Base-by-base conservation (phyloP, 2,329 filamentous ascomycete species). In the Botrytis squamosa region DNA sequence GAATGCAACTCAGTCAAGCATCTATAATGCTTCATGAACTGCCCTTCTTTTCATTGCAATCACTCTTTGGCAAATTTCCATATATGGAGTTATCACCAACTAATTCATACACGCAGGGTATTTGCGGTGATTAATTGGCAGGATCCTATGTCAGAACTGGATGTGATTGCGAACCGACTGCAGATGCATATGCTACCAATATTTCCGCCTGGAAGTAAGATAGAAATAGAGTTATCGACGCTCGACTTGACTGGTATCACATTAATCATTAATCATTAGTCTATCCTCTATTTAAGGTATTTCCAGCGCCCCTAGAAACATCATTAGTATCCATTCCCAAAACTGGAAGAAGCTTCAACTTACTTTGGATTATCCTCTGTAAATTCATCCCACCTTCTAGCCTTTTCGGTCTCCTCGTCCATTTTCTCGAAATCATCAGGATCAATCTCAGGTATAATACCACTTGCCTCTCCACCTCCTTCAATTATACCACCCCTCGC, bases 311-410 rank as follows among this genome's bases (percentile, higher is more conserved):
- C 81, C 82, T 83, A 49, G 46, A 65, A 16, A 49, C 29, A 44
- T 12, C n/a, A 69, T 73, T 68, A 69, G 20, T 42, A 33, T 72
- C 29, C 46, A 59, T 29, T 18, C 33, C 20, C 44, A 62, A n/a
- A 44, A 69, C 22, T 40, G 8, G 7, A 33, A 67, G 16, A 40
- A 29, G 36, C 20, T 46, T 16, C 5, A 52, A 77, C 77, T 76
- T 81, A 83, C 83, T 91, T 93, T 1, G 94, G 93, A 81, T 99
- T 98, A 4, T 91, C 90, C 82, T 99, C 96, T 40, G 88, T 91
- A 81, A 92, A 99, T 81, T 99, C 95, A 83, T 99, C 96, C 96
- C 96, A 99, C 75, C 91, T 91, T 75, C 96, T 87, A 44, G 95
- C 95, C 84, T 98, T 99, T 87, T 96, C 91, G 7, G 93, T 98